A percentile compares a stretch with the other conserved stretches of the same genome.
Evolutionary conservation across 208 protist genomes (phyloP).

Genomic region (Porcisia deanei): DNA sequence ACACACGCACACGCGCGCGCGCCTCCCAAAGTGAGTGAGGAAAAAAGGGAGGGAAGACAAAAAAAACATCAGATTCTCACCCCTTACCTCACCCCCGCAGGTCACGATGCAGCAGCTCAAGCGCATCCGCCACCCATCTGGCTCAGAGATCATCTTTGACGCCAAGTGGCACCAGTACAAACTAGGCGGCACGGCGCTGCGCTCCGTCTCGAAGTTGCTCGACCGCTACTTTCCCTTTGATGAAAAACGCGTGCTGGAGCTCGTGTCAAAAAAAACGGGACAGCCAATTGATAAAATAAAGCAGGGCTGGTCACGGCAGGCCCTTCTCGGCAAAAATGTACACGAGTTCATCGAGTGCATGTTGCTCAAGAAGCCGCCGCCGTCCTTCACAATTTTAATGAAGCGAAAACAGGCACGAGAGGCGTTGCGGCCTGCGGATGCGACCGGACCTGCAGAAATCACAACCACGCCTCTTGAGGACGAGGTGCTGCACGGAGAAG

Average conservation of each 20-base stretch:
- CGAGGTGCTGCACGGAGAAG: constrained; percentile 74
- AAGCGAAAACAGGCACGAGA: constrained; percentile 20
- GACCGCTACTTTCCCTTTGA: constrained; percentile 89
- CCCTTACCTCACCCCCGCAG: neutral
- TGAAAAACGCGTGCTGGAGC: constrained; percentile 57
- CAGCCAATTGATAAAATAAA: constrained; percentile 59
- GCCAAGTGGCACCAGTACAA: constrained; percentile 87
- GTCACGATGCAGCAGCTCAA: constrained; percentile 25
- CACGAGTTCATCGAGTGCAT: constrained; percentile 86
- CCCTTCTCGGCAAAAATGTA: constrained; percentile 89
- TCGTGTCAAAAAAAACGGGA: constrained; percentile 75
- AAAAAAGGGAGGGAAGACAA: too few species aligned
- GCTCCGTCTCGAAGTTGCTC: constrained; percentile 83
- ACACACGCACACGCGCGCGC: constrained; percentile 11
- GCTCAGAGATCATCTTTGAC: constrained; percentile 69
- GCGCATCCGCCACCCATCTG: constrained; percentile 65
- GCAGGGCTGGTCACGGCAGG: constrained; percentile 64
- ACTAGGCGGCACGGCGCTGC: constrained; percentile 52
- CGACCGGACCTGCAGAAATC: constrained; percentile 17
- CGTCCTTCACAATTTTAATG: constrained; percentile 60
- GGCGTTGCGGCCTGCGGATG: constrained; percentile 25
- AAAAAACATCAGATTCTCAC: too few species aligned
- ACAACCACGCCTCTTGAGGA: constrained; percentile 29
- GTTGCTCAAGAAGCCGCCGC: constrained; percentile 65
- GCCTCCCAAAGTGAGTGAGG: neutral